These are phyloP conservation scores for Podaxis sp. DNA, from an alignment of 768 basidiomycete species.

Conservation along the genomic window DNA sequence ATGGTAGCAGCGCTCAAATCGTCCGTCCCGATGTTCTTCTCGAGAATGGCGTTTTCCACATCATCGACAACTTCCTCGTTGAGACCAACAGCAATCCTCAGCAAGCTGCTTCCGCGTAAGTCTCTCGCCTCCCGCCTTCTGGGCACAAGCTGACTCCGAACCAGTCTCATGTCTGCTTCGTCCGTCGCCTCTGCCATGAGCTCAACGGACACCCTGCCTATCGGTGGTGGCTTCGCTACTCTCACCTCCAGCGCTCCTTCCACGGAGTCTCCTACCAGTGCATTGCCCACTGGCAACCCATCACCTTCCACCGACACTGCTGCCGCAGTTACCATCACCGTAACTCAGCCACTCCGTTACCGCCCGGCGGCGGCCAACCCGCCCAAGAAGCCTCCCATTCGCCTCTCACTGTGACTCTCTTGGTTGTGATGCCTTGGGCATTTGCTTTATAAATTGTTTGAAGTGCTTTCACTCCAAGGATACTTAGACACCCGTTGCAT, in stretches of 20 bases:
- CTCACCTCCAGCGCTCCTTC: background rate
- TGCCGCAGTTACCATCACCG: background rate
- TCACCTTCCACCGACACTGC: background rate
- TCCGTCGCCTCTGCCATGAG: conserved; percentile 38
- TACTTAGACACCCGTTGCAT: too few relatives aligned
- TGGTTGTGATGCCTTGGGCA: background rate
- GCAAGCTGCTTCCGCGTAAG: conserved; percentile 57
- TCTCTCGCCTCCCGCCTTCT: conserved; percentile 12
- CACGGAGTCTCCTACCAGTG: background rate
- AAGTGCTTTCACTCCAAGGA: background rate
- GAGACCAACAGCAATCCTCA: conserved; percentile 40
- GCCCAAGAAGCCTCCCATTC: background rate
- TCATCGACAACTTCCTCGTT: conserved; percentile 54
- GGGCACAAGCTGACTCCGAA: background rate
- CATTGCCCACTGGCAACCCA: background rate
- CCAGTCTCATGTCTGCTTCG: conserved; percentile 45
- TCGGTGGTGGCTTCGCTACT: conserved; percentile 26
- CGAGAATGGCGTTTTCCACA: conserved; percentile 69
- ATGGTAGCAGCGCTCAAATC: conserved; percentile 38
- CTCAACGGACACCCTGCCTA: conserved; percentile 40
- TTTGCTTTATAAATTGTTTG: conserved; percentile 1
- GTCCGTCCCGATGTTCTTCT: conserved; percentile 58
- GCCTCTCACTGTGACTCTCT: background rate
- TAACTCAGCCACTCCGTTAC: too few relatives aligned
- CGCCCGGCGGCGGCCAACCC: background rate